phyloP scores from a whole-genome alignment of 2,329 filamentous ascomycete genomes.

The Malbranchea cinnamomea region DNA sequence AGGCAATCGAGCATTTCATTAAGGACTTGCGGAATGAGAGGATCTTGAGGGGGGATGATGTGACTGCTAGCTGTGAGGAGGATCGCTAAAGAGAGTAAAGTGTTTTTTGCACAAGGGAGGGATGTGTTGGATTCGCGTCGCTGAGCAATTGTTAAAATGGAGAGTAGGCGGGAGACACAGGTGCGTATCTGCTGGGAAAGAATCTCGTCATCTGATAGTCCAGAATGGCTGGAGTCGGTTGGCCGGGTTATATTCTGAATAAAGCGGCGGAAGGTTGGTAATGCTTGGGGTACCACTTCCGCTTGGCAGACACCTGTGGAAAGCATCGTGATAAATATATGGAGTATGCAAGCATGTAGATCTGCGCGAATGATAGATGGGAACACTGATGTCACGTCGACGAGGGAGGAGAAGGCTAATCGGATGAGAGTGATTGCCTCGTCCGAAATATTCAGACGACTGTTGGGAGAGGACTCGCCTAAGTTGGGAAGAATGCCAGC shows the following conservation, averaged over 20 bases:
- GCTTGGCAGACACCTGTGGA: constrained; percentile 77
- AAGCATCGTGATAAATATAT: constrained; percentile 89
- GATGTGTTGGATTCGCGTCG: constrained; percentile 51
- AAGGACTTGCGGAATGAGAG: constrained; percentile 58
- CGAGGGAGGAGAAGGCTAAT: constrained; percentile 69
- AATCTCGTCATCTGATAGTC: constrained; percentile 31
- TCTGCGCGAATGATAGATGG: constrained; percentile 93
- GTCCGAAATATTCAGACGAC: constrained; percentile 67
- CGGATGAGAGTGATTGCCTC: constrained; percentile 71
- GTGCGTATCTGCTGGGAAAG: constrained; percentile 61
- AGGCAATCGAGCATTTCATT: constrained; percentile 77
- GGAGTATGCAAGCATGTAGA: constrained; percentile 86
- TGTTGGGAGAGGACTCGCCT: constrained; percentile 39
- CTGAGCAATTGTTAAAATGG: constrained; percentile 43
- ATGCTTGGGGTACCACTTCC: constrained; percentile 71
- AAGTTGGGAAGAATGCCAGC: constrained; percentile 71
- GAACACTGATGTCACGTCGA: constrained; percentile 90
- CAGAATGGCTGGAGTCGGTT: constrained; percentile 16
- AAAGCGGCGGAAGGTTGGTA: constrained; percentile 87
- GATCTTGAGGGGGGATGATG: constrained; percentile 58
- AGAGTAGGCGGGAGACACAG: constrained; percentile 67
- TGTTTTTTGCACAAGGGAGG: constrained; percentile 82
- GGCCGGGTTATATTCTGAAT: constrained; percentile 52
- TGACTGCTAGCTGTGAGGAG: constrained; percentile 70
- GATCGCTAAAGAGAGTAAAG: constrained; percentile 73